Base-by-base conservation (phyloP, 1,139 yeast species). In the Taiozyma sp. region DNA sequence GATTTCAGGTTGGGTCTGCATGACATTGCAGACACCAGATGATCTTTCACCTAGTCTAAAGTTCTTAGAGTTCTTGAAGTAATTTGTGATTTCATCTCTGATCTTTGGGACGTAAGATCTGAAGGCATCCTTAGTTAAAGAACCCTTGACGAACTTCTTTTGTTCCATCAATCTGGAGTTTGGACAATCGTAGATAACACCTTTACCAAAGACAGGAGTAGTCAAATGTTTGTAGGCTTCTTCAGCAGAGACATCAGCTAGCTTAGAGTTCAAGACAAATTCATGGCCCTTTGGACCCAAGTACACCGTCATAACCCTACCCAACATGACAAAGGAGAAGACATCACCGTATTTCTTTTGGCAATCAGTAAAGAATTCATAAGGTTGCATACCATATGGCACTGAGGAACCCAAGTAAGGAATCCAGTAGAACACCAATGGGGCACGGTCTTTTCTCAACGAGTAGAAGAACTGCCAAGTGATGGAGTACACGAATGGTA, bases 221-320 rank as follows among this genome's bases (percentile, higher is more conserved):
- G 99, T 93, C 70, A 93, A 79, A 68, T 92, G 97, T 57, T 85
- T 79, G 74, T 93, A 93, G 39, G 98, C 98, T 48, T 87, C 98
- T 70, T 93, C 98, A 50, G 99, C 99, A 54, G 92, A 84, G 30
- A 92, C 98, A 62, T 91, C 96, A 34, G 84, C 81, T 51, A 88
- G 78, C 71, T 88, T 92, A 46, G 97, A 91, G 70, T 95, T 95
- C 63, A 93, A 83, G 47, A 93, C 90, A 68, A 93, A 92, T 70
- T 93, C 99, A 70, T 95, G 97, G 58, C 99, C 99, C 71, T 89
- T 88, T 60, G 98, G 97, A 47, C 99, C 99, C 63, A 93, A 75
- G 68, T 90, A 91, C 51, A 93, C 99, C 10, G 97, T 92, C 96
- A 93, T 91, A 47, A 84, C 87, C 65, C 83, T 87, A 53, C 99